Evolutionary conservation across 2,329 filamentous ascomycete genomes (phyloP), one percentile per base, ranked within the genome.

Genomic region (Fonsecaea nubica): DNA sequence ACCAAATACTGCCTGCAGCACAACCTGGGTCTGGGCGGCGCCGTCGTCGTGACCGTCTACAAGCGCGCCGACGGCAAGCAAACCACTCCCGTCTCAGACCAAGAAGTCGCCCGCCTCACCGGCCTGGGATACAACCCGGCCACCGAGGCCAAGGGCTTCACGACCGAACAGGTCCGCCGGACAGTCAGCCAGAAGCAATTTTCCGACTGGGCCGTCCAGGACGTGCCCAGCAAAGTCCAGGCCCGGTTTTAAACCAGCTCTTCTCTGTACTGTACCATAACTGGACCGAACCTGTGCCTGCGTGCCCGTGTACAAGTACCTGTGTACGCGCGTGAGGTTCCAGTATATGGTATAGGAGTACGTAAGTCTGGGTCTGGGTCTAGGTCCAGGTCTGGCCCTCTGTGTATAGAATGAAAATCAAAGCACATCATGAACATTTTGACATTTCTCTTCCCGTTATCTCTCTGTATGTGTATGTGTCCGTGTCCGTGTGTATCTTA

Each of bases 111-210:
- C 1, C 87, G 84, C 82, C 77, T 80, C 67, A 93, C 86, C 62
- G 86, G 86, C 57, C 80, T 97, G 21, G 93, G 92, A 0, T 98
- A 98, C 75, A 98, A 98, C 77, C 94, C 94, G 21, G 94, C 94
- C 3, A 89, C 93, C 4, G 89, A 91, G 79, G 94, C 94, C 13
- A 93, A 90, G 83, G 93, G 93, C 0, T 96, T 97, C 78, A 96
- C 93, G 0, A 86, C 85, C 68, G 87, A 84, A 71, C 92, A 97
- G 81, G 85, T 84, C 13, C 90, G 89, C 67, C 81, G 80, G 48
- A 85, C 87, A 25, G 87, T 92, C 72, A 89, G 90, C 75, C 92
- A 90, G 82, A 90, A 86, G 79, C 86, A 83, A 73, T 78, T 78
- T 55, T 90, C 86, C 75, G 87, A 88, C 21, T 97, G 90, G 89